Base-by-base conservation (phyloP, 164 flowering plant species). In the Pachysandra terminalis region DNA sequence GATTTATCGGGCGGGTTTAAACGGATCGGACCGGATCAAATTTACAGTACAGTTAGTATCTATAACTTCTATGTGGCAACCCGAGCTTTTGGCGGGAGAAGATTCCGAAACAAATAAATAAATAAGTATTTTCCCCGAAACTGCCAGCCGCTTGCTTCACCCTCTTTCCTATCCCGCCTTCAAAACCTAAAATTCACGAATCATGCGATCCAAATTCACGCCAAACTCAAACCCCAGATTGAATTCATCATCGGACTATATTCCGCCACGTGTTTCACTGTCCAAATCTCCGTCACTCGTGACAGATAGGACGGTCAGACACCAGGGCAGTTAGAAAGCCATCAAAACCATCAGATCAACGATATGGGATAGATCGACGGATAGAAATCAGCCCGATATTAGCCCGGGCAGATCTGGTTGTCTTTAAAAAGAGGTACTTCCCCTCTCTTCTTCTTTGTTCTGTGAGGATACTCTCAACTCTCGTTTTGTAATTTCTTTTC, bases 241-340 rank as follows among this genome's bases (percentile, higher is more conserved):
- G 48, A 69, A 66, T 59, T 68, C 73, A 62, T 41, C 19, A 37
- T 12, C 16, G 21, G 25, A 7, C 45, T 19, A 56, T 15, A 1
- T 16, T 5, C 2, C 6, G 61, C 68, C 80, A 71, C 78, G 75
- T 71, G 78, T 59, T 6, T 23, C 3, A 0, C 22, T 15, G 21
- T 15, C 21, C 54, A 19, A 19, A 78, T 71, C 76, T 1, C 10
- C 9, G 15, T 73, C 80, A 26, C 73, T 40, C 52, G 23, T 65
- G 75, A 65, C 82, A 76, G 79, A 45, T 65, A n/a, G 79, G 67
- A 41, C 73, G 75, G 79, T 68, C 73, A 68, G 60, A 32, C 1
- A 0, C 4, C 21, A 69, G 82, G 82, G 73, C 71, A 76, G 45
- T 56, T 2, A 15, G 26, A 53, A 62, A 27, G 16, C 0, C 26